These are phyloP conservation scores for Nemania sp. DNA, from an alignment of 2,329 filamentous ascomycete genomes.

Conservation along the genomic window DNA sequence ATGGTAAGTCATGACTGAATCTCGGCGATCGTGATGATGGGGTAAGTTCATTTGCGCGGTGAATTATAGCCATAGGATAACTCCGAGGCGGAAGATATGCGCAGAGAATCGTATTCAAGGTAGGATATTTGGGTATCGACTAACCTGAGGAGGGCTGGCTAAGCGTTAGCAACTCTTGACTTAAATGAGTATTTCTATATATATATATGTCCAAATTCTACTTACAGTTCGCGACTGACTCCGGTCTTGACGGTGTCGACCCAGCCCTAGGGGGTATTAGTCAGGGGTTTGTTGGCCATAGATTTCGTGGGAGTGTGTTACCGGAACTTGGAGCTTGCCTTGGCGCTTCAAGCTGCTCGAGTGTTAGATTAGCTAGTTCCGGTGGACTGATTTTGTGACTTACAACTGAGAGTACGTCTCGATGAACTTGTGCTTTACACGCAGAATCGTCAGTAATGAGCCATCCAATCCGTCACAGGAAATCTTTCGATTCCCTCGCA, in stretches of 20 bases:
- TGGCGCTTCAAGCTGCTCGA: slow-evolving; percentile 79
- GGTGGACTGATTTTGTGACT: slow-evolving; percentile 3
- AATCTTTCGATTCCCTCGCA: slow-evolving; percentile 79
- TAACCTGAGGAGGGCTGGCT: slow-evolving; percentile 38
- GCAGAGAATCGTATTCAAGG: neutral
- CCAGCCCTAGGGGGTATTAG: slow-evolving; percentile 63
- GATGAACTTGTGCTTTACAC: slow-evolving; percentile 85
- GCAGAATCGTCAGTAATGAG: slow-evolving; percentile 71
- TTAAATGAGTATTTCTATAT: neutral
- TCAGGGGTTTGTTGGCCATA: neutral
- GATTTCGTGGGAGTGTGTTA: slow-evolving; percentile 55
- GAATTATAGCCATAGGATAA: neutral
- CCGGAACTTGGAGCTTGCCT: slow-evolving; percentile 91
- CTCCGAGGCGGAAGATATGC: neutral
- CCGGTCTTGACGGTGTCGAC: slow-evolving; percentile 99
- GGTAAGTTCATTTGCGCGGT: neutral
- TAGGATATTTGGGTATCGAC: slow-evolving; percentile 4
- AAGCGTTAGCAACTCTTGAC: slow-evolving; percentile 16
- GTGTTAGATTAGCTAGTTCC: neutral
- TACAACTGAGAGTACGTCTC: slow-evolving; percentile 78
- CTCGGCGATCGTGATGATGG: neutral
- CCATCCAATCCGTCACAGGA: slow-evolving; percentile 82
- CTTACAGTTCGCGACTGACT: slow-evolving; percentile 85
- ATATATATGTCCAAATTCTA: slow-evolving; percentile 53
- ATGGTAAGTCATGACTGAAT: slow-evolving; percentile 23